Percentiles rank a stretch among this genome's conserved stretches.
Evolutionary conservation across 139 green algal species (phyloP).

Genomic region (Tetraselmis chui): DNA sequence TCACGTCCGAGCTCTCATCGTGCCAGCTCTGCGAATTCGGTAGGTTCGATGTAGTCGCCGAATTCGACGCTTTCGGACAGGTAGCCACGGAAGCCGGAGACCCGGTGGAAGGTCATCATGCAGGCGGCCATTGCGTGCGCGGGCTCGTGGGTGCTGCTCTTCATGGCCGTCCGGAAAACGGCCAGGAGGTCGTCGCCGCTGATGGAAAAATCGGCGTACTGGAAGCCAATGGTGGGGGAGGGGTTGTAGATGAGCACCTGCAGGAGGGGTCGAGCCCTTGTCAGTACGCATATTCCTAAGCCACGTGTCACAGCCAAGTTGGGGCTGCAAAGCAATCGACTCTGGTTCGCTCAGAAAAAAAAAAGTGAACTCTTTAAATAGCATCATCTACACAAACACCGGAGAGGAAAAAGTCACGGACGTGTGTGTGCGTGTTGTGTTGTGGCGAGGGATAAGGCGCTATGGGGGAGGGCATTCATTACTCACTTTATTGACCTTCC

Average conservation of each 20-base stretch:
- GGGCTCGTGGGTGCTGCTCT: neutral
- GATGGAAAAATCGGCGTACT: neutral
- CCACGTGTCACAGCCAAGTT: too few relatives aligned
- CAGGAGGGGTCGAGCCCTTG: too few relatives aligned
- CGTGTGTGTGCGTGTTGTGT: too few relatives aligned
- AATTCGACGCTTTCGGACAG: neutral
- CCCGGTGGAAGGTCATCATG: neutral
- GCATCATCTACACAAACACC: too few relatives aligned
- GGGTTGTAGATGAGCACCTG: neutral
- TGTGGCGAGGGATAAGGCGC: too few relatives aligned
- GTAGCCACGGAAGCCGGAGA: neutral
- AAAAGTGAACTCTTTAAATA: too few relatives aligned
- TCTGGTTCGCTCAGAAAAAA: too few relatives aligned
- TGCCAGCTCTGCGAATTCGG: neutral
- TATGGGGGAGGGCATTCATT: too few relatives aligned
- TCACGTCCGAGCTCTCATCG: too few relatives aligned
- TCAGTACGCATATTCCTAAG: too few relatives aligned
- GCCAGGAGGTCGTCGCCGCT: neutral
- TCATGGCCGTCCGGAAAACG: neutral
- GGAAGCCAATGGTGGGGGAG: neutral
- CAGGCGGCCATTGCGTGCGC: neutral
- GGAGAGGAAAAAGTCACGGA: too few relatives aligned
- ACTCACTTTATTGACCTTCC: neutral
- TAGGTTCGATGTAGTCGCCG: neutral
- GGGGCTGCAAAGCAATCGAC: too few relatives aligned